Evolutionary conservation across 1,139 yeast genomes (phyloP).

Genomic region (Pichia sp.): DNA sequence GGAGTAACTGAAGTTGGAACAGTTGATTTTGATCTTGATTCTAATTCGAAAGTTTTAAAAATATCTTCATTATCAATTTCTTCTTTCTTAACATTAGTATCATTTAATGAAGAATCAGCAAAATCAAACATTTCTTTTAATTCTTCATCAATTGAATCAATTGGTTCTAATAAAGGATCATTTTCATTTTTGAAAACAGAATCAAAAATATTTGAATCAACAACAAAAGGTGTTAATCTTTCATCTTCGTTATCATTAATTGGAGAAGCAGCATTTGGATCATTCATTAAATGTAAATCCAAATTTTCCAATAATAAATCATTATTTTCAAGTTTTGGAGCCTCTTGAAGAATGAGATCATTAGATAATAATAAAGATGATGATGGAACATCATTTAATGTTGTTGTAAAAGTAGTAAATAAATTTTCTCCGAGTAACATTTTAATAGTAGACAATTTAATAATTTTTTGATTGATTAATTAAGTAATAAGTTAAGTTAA

Average conservation of each 20-base stretch:
- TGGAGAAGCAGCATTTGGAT: background rate
- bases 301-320: conserved; percentile 7
- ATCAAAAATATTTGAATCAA: conserved; percentile 55
- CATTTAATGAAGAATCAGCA: background rate
- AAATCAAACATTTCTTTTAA: background rate
- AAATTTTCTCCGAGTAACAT: conserved; percentile 39
- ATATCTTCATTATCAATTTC: conserved; percentile 1
- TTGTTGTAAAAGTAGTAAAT: conserved; percentile 33
- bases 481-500: background rate
- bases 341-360: conserved; percentile 8
- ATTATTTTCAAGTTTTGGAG: conserved; percentile 12
- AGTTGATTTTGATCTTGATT: conserved; percentile 13
- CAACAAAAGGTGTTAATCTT: conserved; percentile 38
- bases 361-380: background rate
- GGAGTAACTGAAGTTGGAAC: background rate
- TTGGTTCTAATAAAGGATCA: conserved; percentile 37
- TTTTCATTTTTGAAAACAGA: conserved; percentile 40
- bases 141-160: conserved; percentile 46
- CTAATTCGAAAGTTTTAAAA: conserved; percentile 5
- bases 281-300: conserved; percentile 9
- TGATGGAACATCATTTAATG: conserved; percentile 4
- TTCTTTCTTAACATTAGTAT: conserved; percentile 3
- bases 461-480: conserved; percentile 12
- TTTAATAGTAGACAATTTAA: conserved; percentile 23
- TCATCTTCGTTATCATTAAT: conserved; percentile 16